Evolutionary conservation across 2,329 filamentous ascomycete genomes (phyloP).

Genomic region (Tolypocladium sp.): DNA sequence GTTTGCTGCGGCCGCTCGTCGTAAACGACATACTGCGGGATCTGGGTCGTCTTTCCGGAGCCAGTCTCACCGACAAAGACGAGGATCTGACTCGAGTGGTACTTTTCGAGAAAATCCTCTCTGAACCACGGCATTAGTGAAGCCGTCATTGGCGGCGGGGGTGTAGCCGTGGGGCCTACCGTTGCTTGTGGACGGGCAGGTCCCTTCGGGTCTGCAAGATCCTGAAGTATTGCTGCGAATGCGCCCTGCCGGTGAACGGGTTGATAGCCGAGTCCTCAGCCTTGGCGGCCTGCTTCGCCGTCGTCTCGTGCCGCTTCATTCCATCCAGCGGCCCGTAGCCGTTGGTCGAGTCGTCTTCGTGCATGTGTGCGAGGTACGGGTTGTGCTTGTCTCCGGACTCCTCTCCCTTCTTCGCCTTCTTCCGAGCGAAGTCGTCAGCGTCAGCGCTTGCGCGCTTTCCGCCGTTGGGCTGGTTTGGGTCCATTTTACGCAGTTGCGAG

Average conservation of each 20-base stretch:
- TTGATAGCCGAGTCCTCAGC: conserved; percentile 78
- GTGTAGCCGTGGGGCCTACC: conserved; percentile 36
- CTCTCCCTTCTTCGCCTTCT: conserved; percentile 32
- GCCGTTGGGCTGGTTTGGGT: conserved; percentile 10
- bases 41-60: conserved; percentile 98
- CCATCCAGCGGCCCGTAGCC: conserved; percentile 41
- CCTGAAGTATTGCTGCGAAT: conserved; percentile 79
- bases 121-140: conserved; percentile 27
- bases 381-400: conserved; percentile 44
- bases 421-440: conserved; percentile 28
- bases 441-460: conserved; percentile 37
- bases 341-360: conserved; percentile 43
- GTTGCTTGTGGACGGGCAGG: conserved; percentile 85
- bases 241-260: conserved; percentile 70
- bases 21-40: conserved; percentile 95
- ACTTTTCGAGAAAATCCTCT: conserved; percentile 87
- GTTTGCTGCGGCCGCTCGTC: conserved; percentile 85
- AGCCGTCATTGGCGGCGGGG: neutral
- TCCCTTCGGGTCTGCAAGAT: conserved; percentile 79
- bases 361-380: conserved; percentile 87
- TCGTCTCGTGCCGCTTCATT: conserved; percentile 73
- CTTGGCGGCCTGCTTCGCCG: conserved; percentile 59
- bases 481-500: neutral
- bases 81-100: conserved; percentile 89
- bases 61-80: conserved; percentile 99